Evolutionary conservation across 164 flowering plant species (phyloP).

Genomic region (Echeveria elegans): DNA sequence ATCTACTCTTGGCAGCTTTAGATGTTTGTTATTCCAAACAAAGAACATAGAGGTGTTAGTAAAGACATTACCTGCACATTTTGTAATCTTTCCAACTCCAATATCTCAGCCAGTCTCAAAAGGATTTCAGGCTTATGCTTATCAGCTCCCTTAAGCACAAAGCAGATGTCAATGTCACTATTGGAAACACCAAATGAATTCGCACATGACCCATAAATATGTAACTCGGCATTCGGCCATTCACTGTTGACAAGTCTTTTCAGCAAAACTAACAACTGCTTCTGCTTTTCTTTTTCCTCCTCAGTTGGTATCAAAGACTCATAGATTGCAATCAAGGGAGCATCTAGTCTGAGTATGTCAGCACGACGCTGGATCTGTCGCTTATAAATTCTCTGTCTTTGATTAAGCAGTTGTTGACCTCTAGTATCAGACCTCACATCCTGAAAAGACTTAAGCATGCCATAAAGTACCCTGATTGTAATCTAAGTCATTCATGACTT

Average conservation of each 20-base stretch:
- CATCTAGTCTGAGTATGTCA: too few species aligned
- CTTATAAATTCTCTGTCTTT: conserved; percentile 42
- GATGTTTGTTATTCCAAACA: too few species aligned
- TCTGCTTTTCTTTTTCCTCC: conserved; percentile 86
- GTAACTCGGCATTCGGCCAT: conserved; percentile 80
- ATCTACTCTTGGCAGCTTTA: too few species aligned
- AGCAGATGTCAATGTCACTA: conserved; percentile 95
- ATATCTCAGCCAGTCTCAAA: conserved; percentile 77
- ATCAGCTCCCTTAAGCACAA: conserved; percentile 44
- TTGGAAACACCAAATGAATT: too few species aligned
- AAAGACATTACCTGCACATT: conserved; percentile 67
- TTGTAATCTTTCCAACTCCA: conserved; percentile 66
- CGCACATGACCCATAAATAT: too few species aligned
- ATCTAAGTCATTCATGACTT: background rate
- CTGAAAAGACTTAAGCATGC: conserved; percentile 24
- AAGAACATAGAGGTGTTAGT: background rate
- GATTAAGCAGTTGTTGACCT: conserved; percentile 38
- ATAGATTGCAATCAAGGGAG: conserved; percentile 50
- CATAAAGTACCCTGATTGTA: background rate
- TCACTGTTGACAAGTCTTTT: conserved; percentile 70
- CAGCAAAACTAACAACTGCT: conserved; percentile 44
- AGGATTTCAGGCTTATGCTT: conserved; percentile 59
- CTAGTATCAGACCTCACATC: conserved; percentile 52
- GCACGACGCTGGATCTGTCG: conserved; percentile 42
- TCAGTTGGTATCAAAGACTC: conserved; percentile 71